Evolutionary conservation across 2,329 filamentous ascomycete genomes (phyloP).

Genomic region (Cladosporium sp.): DNA sequence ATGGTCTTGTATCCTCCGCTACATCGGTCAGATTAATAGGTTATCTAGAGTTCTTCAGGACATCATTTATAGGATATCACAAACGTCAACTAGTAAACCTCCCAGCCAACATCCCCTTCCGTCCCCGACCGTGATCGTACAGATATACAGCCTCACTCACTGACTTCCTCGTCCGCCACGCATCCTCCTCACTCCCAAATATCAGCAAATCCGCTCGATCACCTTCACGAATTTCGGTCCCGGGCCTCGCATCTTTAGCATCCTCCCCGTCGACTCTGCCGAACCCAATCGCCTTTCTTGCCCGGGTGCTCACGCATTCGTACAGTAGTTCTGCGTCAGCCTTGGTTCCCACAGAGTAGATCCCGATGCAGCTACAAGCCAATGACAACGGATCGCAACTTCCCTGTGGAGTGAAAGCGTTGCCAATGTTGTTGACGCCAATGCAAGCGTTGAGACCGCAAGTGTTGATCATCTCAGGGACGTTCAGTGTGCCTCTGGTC

Average conservation of each 20-base stretch:
- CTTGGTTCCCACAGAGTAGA: slow-evolving; percentile 64
- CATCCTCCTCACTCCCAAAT: slow-evolving; percentile 34
- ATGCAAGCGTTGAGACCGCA: slow-evolving; percentile 58
- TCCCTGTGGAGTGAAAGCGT: slow-evolving; percentile 69
- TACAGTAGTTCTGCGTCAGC: slow-evolving; percentile 56
- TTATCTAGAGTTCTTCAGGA: too few relatives aligned
- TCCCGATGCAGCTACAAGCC: slow-evolving; percentile 58
- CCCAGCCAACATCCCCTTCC: background rate
- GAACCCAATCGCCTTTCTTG: slow-evolving; percentile 30
- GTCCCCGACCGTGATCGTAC: slow-evolving; percentile 32
- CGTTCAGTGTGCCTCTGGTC: slow-evolving; percentile 57
- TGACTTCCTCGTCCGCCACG: slow-evolving; percentile 40
- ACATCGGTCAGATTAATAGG: too few relatives aligned
- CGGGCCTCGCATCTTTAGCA: slow-evolving; percentile 33
- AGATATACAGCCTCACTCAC: slow-evolving; percentile 43
- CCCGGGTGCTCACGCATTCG: slow-evolving; percentile 38
- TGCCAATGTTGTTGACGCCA: slow-evolving; percentile 68
- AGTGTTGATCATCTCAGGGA: slow-evolving; percentile 57
- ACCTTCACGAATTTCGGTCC: slow-evolving; percentile 30
- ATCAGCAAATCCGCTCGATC: slow-evolving; percentile 42
- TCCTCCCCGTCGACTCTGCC: slow-evolving; percentile 39
- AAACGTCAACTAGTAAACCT: too few relatives aligned
- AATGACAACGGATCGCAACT: slow-evolving; percentile 61
- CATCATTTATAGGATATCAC: too few relatives aligned
- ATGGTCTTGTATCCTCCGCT: too few relatives aligned